Base-by-base conservation (phyloP, 257 asterid genomes). In the Nicotiana paniculata region DNA sequence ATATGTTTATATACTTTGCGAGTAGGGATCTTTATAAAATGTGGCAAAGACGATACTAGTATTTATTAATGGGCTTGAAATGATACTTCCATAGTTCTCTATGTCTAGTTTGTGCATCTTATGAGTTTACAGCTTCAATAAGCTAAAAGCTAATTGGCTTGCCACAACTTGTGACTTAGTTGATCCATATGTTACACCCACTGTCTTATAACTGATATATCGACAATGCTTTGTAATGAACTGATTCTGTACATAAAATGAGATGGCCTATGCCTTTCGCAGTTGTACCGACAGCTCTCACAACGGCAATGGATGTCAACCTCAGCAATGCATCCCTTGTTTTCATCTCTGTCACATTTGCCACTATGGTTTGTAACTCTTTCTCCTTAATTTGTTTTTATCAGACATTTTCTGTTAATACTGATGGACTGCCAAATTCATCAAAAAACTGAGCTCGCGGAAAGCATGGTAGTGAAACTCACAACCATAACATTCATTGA, bases 281-380 rank as follows among this genome's bases (percentile, higher is more conserved):
- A 96, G 99, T 96, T 90, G 98, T 96, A 89, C 99, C 99, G 17
- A 94, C 95, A 81, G 97, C 98, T 86, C 96, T 96, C 84, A 85
- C 97, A 91, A 96, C 99, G 24, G 99, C 99, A 77, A 88, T 96
- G 98, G 98, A 96, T 88, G 85, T 96, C 72, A 96, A 96, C 88
- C 92, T 96, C 90, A 96, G 98, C 94, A 96, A 96, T 76, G 97
- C 86, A 43, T 96, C 99, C 75, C 93, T 96, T 85, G 99, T 96
- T 88, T 96, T 94, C 95, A 92, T 96, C 91, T 92, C 99, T 21
- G 98, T 96, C 82, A 96, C 99, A 84, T 96, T 95, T 84, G 99
- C 98, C 85, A 96, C 99, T 21, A 96, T 96, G 99, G 99, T 96
- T 79, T 28, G 96, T 91, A 86, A 53, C 84, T 65, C 4, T 48